Percentiles rank a stretch among this genome's conserved stretches.
Evolutionary conservation across 805 yeast species (phyloP).

Genomic region (Yamadazyma philogaea): DNA sequence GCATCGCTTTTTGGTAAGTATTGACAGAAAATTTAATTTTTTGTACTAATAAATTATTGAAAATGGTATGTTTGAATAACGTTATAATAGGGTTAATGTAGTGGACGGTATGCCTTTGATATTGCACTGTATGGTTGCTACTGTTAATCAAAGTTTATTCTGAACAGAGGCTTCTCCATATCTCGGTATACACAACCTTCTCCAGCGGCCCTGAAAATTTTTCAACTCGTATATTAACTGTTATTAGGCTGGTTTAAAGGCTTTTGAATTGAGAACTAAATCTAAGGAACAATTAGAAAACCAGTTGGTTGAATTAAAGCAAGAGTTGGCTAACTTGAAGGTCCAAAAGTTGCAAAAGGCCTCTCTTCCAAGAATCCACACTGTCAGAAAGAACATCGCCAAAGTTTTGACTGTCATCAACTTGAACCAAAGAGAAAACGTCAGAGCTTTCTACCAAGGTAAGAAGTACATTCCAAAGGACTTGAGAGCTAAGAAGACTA

Average conservation of each 20-base stretch:
- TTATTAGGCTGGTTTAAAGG: constrained; percentile 78
- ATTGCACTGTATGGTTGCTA: no score
- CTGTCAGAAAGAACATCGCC: constrained; percentile 98
- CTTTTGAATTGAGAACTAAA: constrained; percentile 95
- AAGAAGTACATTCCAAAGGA: constrained; percentile 97
- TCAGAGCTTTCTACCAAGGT: constrained; percentile 91
- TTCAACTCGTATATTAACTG: constrained; percentile 6
- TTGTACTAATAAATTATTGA: constrained; percentile 11
- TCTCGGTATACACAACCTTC: no score
- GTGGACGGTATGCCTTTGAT: background rate
- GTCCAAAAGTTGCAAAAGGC: constrained; percentile 93
- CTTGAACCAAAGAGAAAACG: constrained; percentile 93
- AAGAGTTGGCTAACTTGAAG: constrained; percentile 92
- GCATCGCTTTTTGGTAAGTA: constrained; percentile 3
- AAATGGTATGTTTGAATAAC: constrained; percentile 16
- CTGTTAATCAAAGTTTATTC: no score
- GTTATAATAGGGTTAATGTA: background rate
- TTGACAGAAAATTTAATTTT: constrained; percentile 8
- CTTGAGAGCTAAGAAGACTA: constrained; percentile 99
- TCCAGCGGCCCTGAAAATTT: constrained; percentile 3
- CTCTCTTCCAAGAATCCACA: constrained; percentile 92
- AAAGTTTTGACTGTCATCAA: constrained; percentile 95
- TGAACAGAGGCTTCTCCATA: no score
- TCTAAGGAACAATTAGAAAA: constrained; percentile 94
- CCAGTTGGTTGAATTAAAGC: constrained; percentile 93